These are phyloP conservation scores for Hypoxylon sp. DNA, from an alignment of 2,329 filamentous ascomycete genomes.

Conservation along the genomic window DNA sequence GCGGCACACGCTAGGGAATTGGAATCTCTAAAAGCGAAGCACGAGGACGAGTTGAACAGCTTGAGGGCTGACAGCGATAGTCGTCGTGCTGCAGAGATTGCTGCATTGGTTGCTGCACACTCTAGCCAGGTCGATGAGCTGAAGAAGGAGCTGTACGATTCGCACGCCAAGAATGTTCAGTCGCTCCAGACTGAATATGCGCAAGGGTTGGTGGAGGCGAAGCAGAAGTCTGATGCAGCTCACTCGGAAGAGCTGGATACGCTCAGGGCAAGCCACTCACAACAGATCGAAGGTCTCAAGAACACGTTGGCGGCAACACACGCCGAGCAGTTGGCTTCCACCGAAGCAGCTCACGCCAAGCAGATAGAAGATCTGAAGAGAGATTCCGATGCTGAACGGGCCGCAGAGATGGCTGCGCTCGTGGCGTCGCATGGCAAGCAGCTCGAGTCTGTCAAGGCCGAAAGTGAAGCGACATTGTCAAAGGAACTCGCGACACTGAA, in stretches of 20 bases:
- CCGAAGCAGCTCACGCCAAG: slow-evolving; percentile 35
- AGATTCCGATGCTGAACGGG: slow-evolving; percentile 33
- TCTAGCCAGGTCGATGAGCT: slow-evolving; percentile 30
- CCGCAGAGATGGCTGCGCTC: slow-evolving; percentile 40
- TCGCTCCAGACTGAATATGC: slow-evolving; percentile 36
- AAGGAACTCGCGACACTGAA: slow-evolving; percentile 43
- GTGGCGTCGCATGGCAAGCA: slow-evolving; percentile 40
- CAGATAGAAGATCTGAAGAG: slow-evolving; percentile 35
- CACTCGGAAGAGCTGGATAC: slow-evolving; percentile 37
- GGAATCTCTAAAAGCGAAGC: slow-evolving; percentile 35
- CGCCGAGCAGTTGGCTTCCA: slow-evolving; percentile 36
- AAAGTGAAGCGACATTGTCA: slow-evolving; percentile 38
- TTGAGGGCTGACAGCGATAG: slow-evolving; percentile 35
- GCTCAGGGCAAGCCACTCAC: slow-evolving; percentile 32
- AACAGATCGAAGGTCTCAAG: slow-evolving; percentile 38
- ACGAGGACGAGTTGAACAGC: slow-evolving; percentile 38
- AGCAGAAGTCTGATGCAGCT: slow-evolving; percentile 27
- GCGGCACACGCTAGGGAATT: slow-evolving; percentile 33
- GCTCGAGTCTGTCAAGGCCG: slow-evolving; percentile 39
- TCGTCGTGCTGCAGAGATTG: slow-evolving; percentile 39
- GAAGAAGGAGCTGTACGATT: slow-evolving; percentile 36
- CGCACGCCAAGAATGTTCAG: slow-evolving; percentile 38
- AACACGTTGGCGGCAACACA: slow-evolving; percentile 29
- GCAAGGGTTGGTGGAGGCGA: slow-evolving; percentile 36
- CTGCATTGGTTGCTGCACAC: slow-evolving; percentile 37